Conservation (phyloP, 108 stramenopile species). For the Skeletonema costatum region DNA sequence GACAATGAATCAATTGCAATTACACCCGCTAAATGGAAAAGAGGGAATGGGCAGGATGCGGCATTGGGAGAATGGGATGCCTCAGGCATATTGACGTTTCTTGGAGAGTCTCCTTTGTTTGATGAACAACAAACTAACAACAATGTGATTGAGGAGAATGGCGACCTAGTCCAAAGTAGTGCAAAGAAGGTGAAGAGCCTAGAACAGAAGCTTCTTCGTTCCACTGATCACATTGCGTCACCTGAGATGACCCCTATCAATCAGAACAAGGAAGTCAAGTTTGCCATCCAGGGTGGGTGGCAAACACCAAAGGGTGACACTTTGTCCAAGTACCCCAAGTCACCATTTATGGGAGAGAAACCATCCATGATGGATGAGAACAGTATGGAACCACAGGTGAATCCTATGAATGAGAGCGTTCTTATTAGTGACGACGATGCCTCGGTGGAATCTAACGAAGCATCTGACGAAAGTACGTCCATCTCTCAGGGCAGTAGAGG, state of each 20-base stretch:
- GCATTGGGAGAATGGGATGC: constrained; percentile 2
- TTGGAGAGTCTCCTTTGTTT: constrained; percentile 22
- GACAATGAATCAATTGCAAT: background rate
- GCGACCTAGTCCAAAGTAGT: constrained; percentile 3
- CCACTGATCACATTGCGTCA: background rate
- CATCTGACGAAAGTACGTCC: background rate
- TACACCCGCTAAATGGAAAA: background rate
- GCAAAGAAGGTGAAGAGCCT: constrained; percentile 7
- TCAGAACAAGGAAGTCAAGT: constrained; percentile 11
- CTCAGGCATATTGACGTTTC: constrained; percentile 15
- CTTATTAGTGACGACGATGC: constrained; percentile 47
- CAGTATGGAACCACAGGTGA: constrained; percentile 11
- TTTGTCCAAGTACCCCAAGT: background rate
- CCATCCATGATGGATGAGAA: background rate
- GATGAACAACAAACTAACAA: background rate
- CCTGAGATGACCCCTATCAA: background rate
- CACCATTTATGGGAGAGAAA: background rate
- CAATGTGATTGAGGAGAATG: background rate
- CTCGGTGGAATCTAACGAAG: background rate
- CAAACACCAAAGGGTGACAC: constrained; percentile 3
- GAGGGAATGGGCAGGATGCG: background rate
- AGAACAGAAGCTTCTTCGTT: background rate
- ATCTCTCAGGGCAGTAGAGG: background rate
- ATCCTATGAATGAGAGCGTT: constrained; percentile 41
- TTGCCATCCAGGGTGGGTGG: constrained; percentile 2